Evolutionary conservation across 108 stramenopile genomes (phyloP).

Genomic region (Aurantiochytrium sp.): DNA sequence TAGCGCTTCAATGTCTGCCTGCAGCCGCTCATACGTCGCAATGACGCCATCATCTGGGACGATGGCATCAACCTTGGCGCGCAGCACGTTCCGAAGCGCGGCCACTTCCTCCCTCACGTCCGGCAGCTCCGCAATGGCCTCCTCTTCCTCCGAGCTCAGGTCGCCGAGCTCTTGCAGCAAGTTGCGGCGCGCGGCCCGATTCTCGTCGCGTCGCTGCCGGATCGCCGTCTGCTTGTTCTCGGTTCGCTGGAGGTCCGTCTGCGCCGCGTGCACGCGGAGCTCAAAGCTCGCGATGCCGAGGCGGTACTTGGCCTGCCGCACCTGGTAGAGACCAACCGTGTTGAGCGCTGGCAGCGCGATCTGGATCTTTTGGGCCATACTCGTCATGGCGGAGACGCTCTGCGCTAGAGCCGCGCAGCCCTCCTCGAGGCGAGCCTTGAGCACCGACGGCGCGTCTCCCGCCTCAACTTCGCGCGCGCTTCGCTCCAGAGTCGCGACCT

Average conservation of each 20-base stretch:
- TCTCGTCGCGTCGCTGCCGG: too few species aligned
- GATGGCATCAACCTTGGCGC: slow-evolving; percentile 57
- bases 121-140: background rate
- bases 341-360: background rate
- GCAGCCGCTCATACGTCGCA: slow-evolving; percentile 58
- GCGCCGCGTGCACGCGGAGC: background rate
- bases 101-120: slow-evolving; percentile 44
- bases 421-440: too few species aligned
- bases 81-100: slow-evolving; percentile 62
- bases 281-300: background rate
- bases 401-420: too few species aligned
- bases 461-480: too few species aligned
- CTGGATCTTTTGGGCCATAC: background rate
- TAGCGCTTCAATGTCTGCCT: slow-evolving; percentile 58
- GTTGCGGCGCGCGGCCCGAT: too few species aligned
- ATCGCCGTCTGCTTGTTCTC: background rate
- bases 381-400: background rate
- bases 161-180: too few species aligned
- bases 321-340: background rate
- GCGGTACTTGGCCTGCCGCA: background rate
- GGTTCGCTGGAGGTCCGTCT: background rate
- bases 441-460: too few species aligned
- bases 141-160: too few species aligned
- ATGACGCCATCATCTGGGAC: slow-evolving; percentile 65
- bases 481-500: background rate